Evolutionary conservation across 2,329 filamentous ascomycete genomes (phyloP).

Genomic region (Pseudopithomyces maydicus): DNA sequence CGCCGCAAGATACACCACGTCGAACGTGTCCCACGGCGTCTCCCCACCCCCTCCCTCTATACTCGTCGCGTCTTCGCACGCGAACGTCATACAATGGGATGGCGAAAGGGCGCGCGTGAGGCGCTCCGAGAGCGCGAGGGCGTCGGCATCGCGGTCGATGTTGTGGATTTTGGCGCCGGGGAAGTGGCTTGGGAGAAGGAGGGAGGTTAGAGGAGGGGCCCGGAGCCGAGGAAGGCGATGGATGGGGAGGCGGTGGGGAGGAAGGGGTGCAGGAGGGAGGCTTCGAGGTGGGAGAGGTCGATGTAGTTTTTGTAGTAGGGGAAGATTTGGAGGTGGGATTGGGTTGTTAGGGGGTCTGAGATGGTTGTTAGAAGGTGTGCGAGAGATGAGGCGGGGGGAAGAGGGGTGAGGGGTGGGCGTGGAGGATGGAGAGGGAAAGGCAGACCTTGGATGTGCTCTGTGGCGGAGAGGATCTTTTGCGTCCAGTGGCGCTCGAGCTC

Average conservation of each 20-base stretch:
- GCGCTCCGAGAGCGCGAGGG: slow-evolving; percentile 38
- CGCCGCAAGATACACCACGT: slow-evolving; percentile 58
- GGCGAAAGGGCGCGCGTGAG: slow-evolving; percentile 43
- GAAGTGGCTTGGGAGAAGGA: slow-evolving; percentile 50
- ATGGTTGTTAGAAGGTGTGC: not conserved
- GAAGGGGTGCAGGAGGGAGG: slow-evolving; percentile 48
- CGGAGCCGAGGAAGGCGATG: slow-evolving; percentile 58
- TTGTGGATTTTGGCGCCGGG: slow-evolving; percentile 44
- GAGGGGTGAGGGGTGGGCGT: not conserved
- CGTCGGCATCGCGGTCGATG: slow-evolving; percentile 47
- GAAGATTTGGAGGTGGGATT: slow-evolving; percentile 45
- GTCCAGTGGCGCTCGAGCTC: slow-evolving; percentile 55
- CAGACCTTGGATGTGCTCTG: slow-evolving; percentile 5
- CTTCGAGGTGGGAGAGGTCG: slow-evolving; percentile 55
- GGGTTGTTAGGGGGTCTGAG: not conserved
- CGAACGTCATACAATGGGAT: slow-evolving; percentile 43
- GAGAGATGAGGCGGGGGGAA: not conserved
- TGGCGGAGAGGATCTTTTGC: slow-evolving; percentile 32
- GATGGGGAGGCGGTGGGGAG: slow-evolving; percentile 25
- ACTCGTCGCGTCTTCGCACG: slow-evolving; percentile 35
- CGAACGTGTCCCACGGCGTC: slow-evolving; percentile 40
- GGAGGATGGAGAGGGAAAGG: not conserved
- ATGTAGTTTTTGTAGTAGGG: slow-evolving; percentile 58
- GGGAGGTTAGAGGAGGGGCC: slow-evolving; percentile 56
- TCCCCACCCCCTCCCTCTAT: not conserved